Percentiles rank a stretch among this genome's conserved stretches.
phyloP scores from a whole-genome alignment of 768 basidiomycete species.

The Exsudoporus frostii region DNA sequence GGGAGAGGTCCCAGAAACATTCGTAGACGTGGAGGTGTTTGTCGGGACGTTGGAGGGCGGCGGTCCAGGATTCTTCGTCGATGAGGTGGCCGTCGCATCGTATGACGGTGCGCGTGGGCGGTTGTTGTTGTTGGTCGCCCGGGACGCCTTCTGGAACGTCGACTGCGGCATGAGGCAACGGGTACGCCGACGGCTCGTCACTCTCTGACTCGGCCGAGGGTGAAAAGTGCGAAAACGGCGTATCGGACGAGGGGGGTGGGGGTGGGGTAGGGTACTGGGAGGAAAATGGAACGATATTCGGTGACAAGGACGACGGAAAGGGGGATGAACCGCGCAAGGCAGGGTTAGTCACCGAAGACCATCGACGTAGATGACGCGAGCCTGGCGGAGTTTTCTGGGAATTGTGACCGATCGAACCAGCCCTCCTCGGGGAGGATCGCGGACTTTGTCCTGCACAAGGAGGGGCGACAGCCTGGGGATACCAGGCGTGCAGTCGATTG shows the following conservation, averaged over 20 bases:
- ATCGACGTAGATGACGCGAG: conserved; percentile 31
- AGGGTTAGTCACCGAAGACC: conserved; percentile 31
- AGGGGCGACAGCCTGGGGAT: conserved; percentile 15
- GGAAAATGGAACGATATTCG: conserved; percentile 14
- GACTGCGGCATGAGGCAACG: conserved; percentile 17
- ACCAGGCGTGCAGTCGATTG: conserved; percentile 20
- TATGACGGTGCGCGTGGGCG: conserved; percentile 16
- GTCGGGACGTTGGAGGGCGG: conserved; percentile 21
- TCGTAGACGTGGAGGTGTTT: conserved; percentile 29
- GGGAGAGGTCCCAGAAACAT: conserved; percentile 26
- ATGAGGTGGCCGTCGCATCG: conserved; percentile 26
- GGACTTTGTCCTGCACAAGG: conserved; percentile 26
- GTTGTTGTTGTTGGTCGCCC: conserved; percentile 5
- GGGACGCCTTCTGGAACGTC: conserved; percentile 12
- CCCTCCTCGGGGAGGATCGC: conserved; percentile 32
- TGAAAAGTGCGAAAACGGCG: conserved; percentile 12
- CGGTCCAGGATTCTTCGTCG: conserved; percentile 29
- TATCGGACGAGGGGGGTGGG: conserved; percentile 5
- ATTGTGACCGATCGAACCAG: conserved; percentile 31
- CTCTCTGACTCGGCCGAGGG: conserved; percentile 25
- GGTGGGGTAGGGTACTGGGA: conserved; percentile 15
- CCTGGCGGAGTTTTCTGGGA: conserved; percentile 26
- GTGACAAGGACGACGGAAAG: conserved; percentile 11
- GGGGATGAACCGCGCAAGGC: conserved; percentile 23
- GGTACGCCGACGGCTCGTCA: conserved; percentile 14